Conservation (phyloP, 2,329 filamentous ascomycete species). For the Colletotrichum endophyticum region DNA sequence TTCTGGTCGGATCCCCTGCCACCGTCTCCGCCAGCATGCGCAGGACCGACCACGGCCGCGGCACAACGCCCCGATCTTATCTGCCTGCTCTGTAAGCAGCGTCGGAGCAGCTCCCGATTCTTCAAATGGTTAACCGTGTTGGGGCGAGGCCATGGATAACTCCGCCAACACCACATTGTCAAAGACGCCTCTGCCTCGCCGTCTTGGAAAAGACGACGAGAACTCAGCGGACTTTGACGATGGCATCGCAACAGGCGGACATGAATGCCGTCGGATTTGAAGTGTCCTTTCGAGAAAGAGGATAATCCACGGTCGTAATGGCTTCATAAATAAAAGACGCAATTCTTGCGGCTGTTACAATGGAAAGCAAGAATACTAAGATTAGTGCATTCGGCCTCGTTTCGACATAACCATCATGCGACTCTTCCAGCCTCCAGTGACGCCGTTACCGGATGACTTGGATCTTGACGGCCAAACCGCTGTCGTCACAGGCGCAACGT, state of each 20-base stretch:
- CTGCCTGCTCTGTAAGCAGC: neutral
- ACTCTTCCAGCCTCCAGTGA: neutral
- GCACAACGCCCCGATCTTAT: neutral
- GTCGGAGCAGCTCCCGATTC: neutral
- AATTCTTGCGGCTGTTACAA: neutral
- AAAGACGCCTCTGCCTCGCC: neutral
- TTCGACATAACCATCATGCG: neutral
- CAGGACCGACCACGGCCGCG: neutral
- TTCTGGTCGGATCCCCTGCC: conserved; percentile 19
- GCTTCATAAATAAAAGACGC: neutral
- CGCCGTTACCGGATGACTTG: neutral
- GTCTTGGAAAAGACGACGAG: neutral
- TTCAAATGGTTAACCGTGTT: neutral
- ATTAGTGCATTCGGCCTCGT: neutral
- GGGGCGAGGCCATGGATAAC: neutral
- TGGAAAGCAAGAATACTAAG: neutral
- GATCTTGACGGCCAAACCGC: conserved; percentile 31
- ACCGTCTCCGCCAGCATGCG: neutral
- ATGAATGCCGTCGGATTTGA: neutral
- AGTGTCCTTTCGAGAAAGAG: neutral
- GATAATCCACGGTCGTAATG: neutral
- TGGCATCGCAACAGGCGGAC: neutral
- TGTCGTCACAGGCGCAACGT: conserved; percentile 48
- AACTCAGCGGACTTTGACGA: neutral
- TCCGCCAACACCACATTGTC: neutral